phyloP scores from a whole-genome alignment of 2,329 filamentous ascomycete genomes.

The Trichophyton equinum region DNA sequence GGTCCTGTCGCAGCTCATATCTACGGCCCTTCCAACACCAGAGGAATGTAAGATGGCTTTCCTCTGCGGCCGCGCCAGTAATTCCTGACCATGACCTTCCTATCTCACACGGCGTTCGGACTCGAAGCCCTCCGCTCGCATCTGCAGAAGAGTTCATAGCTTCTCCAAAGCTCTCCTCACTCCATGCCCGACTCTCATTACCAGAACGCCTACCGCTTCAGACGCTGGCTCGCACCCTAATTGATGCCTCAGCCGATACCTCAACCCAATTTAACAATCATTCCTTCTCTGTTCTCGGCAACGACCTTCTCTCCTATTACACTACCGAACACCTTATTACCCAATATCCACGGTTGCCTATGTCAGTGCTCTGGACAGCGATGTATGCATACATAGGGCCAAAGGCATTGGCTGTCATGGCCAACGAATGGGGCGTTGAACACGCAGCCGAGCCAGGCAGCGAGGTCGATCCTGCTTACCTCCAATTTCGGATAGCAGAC shows the following conservation, averaged over 20 bases:
- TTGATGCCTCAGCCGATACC: conserved; percentile 72
- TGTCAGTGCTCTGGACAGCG: conserved; percentile 73
- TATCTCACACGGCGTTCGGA: conserved; percentile 11
- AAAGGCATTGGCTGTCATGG: conserved; percentile 59
- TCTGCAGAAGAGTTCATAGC: conserved; percentile 50
- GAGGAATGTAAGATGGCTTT: conserved; percentile 29
- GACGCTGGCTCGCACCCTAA: conserved; percentile 72
- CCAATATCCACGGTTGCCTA: conserved; percentile 81
- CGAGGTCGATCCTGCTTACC: conserved; percentile 80
- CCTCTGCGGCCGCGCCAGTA: conserved; percentile 26
- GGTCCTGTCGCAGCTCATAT: conserved; percentile 22
- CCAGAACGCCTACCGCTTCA: conserved; percentile 70
- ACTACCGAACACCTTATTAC: conserved; percentile 77
- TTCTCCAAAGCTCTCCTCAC: conserved; percentile 82
- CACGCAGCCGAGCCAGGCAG: conserved; percentile 70
- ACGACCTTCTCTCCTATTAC: conserved; percentile 76
- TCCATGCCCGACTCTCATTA: conserved; percentile 79
- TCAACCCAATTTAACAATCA: conserved; percentile 78
- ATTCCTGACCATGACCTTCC: conserved; percentile 13
- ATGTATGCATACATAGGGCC: conserved; percentile 74
- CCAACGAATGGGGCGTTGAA: conserved; percentile 85
- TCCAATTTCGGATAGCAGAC: conserved; percentile 57
- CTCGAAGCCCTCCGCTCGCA: conserved; percentile 53
- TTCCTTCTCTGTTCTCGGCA: conserved; percentile 67
- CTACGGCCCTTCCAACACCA: conserved; percentile 11